Evolutionary conservation across 257 asterid genomes (phyloP).

Genomic region (Jacaranda copaia): DNA sequence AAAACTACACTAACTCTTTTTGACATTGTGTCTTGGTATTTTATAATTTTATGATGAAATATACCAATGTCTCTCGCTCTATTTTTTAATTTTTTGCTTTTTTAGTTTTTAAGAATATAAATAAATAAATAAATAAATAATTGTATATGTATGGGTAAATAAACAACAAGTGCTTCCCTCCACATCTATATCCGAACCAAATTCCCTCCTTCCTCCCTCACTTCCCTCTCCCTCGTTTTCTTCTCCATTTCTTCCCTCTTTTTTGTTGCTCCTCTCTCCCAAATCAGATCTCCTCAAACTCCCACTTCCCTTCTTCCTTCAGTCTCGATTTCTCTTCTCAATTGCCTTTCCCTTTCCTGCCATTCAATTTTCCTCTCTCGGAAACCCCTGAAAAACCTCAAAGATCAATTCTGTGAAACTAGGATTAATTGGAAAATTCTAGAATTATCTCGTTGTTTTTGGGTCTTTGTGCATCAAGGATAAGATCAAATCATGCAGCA

Average conservation of each 20-base stretch:
- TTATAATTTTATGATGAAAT: no score
- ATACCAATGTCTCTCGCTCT: no score
- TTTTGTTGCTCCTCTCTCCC: slow-evolving; percentile 59
- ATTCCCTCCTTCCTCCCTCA: slow-evolving; percentile 63
- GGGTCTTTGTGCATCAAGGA: slow-evolving; percentile 31
- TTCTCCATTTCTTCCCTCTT: slow-evolving; percentile 52
- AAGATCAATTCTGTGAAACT: slow-evolving; percentile 36
- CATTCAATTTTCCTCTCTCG: slow-evolving; percentile 12
- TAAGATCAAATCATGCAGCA: slow-evolving; percentile 61
- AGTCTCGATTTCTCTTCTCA: slow-evolving; percentile 30
- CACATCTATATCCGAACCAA: slow-evolving; percentile 91
- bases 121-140: neutral
- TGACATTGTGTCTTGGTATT: no score
- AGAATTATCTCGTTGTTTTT: neutral
- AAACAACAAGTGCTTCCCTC: slow-evolving; percentile 70
- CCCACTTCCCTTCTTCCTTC: slow-evolving; percentile 40
- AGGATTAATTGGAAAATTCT: slow-evolving; percentile 28
- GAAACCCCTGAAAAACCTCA: slow-evolving; percentile 28
- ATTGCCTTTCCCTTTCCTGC: slow-evolving; percentile 5
- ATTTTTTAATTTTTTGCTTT: no score
- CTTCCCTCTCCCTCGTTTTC: slow-evolving; percentile 63
- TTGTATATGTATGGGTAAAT: slow-evolving; percentile 13
- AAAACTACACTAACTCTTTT: no score
- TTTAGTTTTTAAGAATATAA: no score
- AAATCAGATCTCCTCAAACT: slow-evolving; percentile 50